Evolutionary conservation across 83 land plant species (phyloP), one percentile per base, ranked within the genome.

Genomic region (Diphasiastrum complanatum): DNA sequence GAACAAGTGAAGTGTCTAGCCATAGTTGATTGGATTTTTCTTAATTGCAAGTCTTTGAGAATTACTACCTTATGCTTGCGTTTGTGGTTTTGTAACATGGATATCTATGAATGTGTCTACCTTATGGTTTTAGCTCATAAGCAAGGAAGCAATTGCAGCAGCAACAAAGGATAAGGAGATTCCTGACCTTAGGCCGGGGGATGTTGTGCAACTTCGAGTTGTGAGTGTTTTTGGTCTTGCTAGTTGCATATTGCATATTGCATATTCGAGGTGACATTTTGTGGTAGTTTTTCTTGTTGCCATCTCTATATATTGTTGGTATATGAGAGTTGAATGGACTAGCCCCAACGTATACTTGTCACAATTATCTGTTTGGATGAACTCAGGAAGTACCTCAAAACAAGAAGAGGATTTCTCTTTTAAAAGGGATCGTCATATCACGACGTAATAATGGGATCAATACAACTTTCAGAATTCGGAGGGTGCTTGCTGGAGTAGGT

Each of bases 371-470:
- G n/a, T 55, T 27, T 27, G n/a, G 12, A 50, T 16, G 16, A 11
- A 23, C 11, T 50, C 81, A 89, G 97, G 97, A 80, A 76, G 85
- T 82, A 18, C 97, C 95, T 23, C 89, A 91, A 68, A 92, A 85
- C 72, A 92, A 88, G 69, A 69, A 91, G 4, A 85, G 95, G 61
- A 76, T 85, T 51, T 81, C 91, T 32, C 20, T 36, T n/a, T 28
- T 92, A 40, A 83, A 82, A 69, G 98, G 98, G 19, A 85, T 88
- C 45, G 95, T 92, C n/a, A 88, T 92, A 32, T 82, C 95, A 34
- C 78, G 81, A 34, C 71, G 91, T 2, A 92, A 85, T 73, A 83
- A 85, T 64, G 98, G 98, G 26, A 33, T 86, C 19, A 68, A 74
- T 47, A 60, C 93, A 33, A 86, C 97, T 28, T 79, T 91, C 54